phyloP scores from a whole-genome alignment of 495 filamentous ascomycete genomes.

The Penicillium goetzii region DNA sequence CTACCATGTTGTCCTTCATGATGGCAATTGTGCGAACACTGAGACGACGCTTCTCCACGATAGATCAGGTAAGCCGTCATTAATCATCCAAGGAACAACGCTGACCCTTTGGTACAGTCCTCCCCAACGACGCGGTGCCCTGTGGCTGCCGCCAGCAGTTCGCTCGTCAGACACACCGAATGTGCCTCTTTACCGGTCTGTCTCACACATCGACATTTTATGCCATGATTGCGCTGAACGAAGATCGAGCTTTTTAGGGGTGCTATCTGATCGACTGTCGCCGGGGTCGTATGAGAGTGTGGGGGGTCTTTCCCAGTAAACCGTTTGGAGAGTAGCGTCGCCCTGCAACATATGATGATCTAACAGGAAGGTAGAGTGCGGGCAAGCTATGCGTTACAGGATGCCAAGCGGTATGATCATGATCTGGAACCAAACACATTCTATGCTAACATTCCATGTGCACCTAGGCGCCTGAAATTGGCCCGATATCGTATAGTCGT shows the following conservation, averaged over 20 bases:
- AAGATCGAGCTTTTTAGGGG: no score
- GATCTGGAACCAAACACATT: not conserved
- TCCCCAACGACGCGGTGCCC: no score
- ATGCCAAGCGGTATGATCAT: conserved; percentile 1
- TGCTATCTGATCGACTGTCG: no score
- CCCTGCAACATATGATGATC: not conserved
- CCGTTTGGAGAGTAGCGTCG: not conserved
- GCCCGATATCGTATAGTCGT: not conserved
- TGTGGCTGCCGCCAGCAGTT: not conserved
- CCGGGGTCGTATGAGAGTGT: no score
- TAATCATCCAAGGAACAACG: no score
- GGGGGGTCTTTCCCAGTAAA: no score
- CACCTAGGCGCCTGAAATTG: not conserved
- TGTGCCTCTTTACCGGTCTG: no score
- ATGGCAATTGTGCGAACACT: not conserved
- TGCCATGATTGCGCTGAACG: no score
- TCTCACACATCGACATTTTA: no score
- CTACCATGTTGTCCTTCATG: conserved; percentile 2
- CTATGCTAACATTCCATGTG: conserved; percentile 2
- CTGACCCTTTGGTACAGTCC: no score
- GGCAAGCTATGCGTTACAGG: not conserved
- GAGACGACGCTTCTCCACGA: conserved; percentile 4
- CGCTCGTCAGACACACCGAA: not conserved
- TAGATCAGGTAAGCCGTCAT: conserved; percentile 1
- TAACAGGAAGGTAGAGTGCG: not conserved